Percentiles rank a stretch among this genome's conserved stretches.
phyloP scores from a whole-genome alignment of 352 stramenopile species.

The Saprolegnia diclina region DNA sequence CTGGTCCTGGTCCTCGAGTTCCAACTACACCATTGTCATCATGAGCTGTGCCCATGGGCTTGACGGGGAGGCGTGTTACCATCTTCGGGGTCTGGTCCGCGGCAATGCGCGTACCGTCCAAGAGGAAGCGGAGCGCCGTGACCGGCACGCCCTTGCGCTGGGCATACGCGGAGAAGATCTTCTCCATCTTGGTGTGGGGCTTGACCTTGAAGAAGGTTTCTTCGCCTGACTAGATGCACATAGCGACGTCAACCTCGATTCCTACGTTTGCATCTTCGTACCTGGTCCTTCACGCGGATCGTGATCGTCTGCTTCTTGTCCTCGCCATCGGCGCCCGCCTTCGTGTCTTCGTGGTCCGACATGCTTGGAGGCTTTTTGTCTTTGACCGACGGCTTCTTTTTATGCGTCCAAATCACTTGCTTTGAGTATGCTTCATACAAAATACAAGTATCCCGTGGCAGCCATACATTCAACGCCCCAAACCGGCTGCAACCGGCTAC shows the following conservation, averaged over 20 bases:
- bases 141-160: constrained; percentile 90
- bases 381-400: background rate
- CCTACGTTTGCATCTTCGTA: constrained; percentile 24
- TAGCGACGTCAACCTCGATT: background rate
- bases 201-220: constrained; percentile 99
- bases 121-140: constrained; percentile 89
- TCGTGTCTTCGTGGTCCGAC: constrained; percentile 56
- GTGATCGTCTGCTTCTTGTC: constrained; percentile 87
- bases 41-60: background rate
- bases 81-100: constrained; percentile 93
- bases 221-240: constrained; percentile 65
- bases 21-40: constrained; percentile 46
- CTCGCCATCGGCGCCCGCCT: constrained; percentile 41
- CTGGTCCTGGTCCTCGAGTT: constrained; percentile 97
- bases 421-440: background rate
- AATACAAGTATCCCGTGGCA: background rate
- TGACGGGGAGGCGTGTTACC: constrained; percentile 28
- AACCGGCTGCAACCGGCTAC: background rate
- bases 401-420: background rate
- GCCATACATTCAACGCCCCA: background rate
- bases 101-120: constrained; percentile 94
- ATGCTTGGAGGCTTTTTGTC: constrained; percentile 33
- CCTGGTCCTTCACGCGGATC: constrained; percentile 84
- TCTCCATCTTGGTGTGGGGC: constrained; percentile 97
- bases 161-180: constrained; percentile 96